These are phyloP conservation scores for Tritrichomonas musculus DNA, from an alignment of 208 protist species.

Conservation along the genomic window DNA sequence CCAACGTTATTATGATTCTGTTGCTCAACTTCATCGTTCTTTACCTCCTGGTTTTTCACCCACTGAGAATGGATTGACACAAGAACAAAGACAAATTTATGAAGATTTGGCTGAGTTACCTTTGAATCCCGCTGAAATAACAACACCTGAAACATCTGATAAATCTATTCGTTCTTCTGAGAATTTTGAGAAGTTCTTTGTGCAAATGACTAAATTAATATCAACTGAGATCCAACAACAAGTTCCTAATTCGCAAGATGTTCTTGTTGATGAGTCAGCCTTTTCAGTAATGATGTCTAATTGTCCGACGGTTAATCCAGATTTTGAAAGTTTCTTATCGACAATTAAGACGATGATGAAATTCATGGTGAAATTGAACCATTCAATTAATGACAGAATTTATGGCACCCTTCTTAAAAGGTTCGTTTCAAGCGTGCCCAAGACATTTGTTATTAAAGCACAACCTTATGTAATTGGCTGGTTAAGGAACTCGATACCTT, in stretches of 20 bases:
- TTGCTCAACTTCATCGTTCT: not conserved
- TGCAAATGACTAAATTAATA: not conserved
- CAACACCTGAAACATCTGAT: not conserved
- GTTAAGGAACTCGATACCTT: not conserved
- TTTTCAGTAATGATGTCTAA: not conserved
- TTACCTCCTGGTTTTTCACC: not conserved
- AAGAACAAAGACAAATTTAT: not conserved
- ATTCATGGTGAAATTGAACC: not conserved
- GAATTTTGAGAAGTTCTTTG: not conserved
- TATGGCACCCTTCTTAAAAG: not conserved
- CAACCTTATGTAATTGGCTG: not conserved
- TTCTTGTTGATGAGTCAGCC: not conserved
- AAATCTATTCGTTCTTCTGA: not conserved
- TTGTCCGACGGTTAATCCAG: not conserved
- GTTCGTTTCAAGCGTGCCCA: not conserved
- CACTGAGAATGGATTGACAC: not conserved
- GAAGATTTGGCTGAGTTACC: not conserved
- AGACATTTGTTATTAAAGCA: not conserved
- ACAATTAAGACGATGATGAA: not conserved
- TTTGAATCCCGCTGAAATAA: not conserved
- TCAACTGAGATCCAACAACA: not conserved
- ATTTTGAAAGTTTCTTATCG: not conserved
- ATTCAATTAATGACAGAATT: not conserved
- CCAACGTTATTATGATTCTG: not conserved
- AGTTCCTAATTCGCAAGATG: not conserved